phyloP scores from a whole-genome alignment of 1,284 basidiomycete species.

The Irpex lacteus region DNA sequence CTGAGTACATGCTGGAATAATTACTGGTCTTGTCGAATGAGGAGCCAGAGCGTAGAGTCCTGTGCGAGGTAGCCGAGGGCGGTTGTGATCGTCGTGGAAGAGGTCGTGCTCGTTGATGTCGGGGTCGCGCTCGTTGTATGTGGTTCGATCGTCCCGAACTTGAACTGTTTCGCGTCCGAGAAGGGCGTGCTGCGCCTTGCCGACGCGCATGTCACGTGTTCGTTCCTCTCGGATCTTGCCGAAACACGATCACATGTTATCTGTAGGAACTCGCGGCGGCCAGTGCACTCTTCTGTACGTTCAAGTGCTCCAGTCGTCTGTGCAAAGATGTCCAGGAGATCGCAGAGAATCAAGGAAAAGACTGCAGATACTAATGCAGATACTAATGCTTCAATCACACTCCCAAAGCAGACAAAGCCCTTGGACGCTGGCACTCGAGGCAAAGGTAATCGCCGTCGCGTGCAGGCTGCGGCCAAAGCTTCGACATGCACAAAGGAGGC shows the following conservation, averaged over 20 bases:
- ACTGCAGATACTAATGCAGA: neutral
- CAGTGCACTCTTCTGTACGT: neutral
- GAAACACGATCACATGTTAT: neutral
- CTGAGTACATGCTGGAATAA: conserved; percentile 4
- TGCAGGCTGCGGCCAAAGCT: neutral
- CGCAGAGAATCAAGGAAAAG: neutral
- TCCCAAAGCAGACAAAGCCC: neutral
- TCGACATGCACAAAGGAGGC: no score
- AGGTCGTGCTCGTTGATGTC: no score
- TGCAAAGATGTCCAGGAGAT: neutral
- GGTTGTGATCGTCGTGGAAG: neutral
- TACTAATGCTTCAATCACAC: neutral
- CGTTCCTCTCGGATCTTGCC: neutral
- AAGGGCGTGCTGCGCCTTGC: neutral
- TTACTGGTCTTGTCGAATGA: neutral
- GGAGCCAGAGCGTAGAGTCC: neutral
- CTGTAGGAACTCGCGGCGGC: neutral
- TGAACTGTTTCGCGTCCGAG: neutral
- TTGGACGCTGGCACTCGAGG: neutral
- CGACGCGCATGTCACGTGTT: conserved; percentile 2
- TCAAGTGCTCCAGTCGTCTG: neutral
- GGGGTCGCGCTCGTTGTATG: no score
- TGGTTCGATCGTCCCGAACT: no score
- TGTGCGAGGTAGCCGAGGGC: conserved; percentile 1
- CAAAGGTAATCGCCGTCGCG: neutral